Evolutionary conservation across 257 asterid genomes (phyloP), one percentile per base, ranked within the genome.

Genomic region (Nicotiana benthamiana): DNA sequence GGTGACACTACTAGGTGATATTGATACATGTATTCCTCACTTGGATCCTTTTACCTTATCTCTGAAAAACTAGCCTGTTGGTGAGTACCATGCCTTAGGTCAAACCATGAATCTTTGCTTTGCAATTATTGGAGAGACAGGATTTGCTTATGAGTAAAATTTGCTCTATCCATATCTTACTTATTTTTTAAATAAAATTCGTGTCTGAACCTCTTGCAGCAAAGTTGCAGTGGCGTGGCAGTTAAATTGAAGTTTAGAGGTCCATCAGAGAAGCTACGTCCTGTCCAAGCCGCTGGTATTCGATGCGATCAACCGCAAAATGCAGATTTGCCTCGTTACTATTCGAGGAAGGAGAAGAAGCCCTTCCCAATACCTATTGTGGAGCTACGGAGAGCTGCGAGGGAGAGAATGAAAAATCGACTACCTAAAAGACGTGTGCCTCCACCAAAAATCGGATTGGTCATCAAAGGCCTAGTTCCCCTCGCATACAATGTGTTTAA

Each of bases 321-420:
- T 90, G 89, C 95, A 79, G 99, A 96, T 88, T 87, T 94, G 18
- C 98, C 99, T 79, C 98, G 93, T 72, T 88, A 91, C 84, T 89
- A 90, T 85, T 91, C 98, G 16, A 93, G 84, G 85, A 95, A 86
- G 79, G 97, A 91, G 86, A 95, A 92, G 89, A 95, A 93, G 90
- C 99, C 98, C 30, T 96, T 96, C 84, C 97, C 98, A 12, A 83
- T 94, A 85, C 98, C 99, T 82, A 80, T 96, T 43, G 87, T 93
- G 64, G 99, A 96, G 88, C 84, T 94, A 86, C 85, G 99, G 12
- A 86, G 99, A 82, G 91, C 91, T 84, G 99, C 99, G 28, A 86
- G 98, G 82, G 92, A 89, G 87, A 94, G 97, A 90, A 68, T 88
- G 86, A 96, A 91, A 83, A 92, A 91, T 46, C 85, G 92, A 15